Evolutionary conservation across 768 basidiomycete species (phyloP).

Genomic region (Naematelia encephala): DNA sequence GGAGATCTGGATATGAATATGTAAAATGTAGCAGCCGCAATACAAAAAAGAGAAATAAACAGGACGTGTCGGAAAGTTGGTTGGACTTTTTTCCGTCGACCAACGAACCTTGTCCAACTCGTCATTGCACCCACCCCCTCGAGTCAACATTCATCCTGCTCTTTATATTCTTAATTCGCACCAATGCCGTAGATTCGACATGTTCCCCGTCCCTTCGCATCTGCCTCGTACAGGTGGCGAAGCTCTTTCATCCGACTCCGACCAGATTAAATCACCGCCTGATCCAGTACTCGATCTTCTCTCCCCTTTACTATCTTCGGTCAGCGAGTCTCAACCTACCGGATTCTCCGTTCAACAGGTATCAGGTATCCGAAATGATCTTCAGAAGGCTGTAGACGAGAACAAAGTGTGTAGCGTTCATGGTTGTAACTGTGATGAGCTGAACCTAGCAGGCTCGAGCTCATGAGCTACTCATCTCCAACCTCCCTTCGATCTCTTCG

Average conservation of each 20-base stretch:
- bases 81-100: background rate
- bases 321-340: constrained; percentile 9
- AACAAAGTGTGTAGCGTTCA: constrained; percentile 61
- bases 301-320: constrained; percentile 14
- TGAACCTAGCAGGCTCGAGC: constrained; percentile 16
- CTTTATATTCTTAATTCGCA: no score
- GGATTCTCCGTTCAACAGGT: constrained; percentile 24
- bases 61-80: background rate
- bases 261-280: background rate
- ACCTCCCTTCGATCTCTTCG: constrained; percentile 54
- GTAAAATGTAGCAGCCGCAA: background rate
- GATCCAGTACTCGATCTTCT: constrained; percentile 31
- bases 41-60: background rate
- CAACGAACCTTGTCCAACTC: background rate
- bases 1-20: no score
- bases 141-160: no score
- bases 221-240: constrained; percentile 29
- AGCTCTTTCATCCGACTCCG: constrained; percentile 13
- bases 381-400: constrained; percentile 66
- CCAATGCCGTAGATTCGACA: constrained; percentile 4
- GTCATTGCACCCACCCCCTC: background rate
- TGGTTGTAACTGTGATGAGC: background rate
- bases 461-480: constrained; percentile 27
- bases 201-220: constrained; percentile 41
- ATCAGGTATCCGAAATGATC: constrained; percentile 53